Evolutionary conservation across 225 moss, liverwort and hornwort genomes (phyloP).

Genomic region (Neckera pumila): DNA sequence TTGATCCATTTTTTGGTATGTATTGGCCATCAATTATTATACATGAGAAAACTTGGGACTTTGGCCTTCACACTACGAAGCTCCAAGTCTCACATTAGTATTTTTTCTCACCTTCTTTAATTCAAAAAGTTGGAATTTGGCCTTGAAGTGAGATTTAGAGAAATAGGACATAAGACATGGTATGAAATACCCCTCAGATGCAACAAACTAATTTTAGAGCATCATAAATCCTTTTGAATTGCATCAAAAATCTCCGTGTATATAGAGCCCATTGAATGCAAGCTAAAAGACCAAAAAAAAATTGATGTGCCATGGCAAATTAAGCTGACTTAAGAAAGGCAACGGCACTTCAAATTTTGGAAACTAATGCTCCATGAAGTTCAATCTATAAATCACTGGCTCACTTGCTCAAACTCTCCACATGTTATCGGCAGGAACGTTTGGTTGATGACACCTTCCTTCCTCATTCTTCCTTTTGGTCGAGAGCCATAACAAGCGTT

Average conservation of each 20-base stretch:
- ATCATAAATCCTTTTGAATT: not conserved
- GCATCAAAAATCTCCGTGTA: not conserved
- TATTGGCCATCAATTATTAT: not conserved
- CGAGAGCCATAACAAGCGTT: too few relatives aligned
- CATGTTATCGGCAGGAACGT: not conserved
- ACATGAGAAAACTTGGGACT: not conserved
- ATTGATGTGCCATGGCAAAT: too few relatives aligned
- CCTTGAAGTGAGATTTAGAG: not conserved
- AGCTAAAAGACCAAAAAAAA: not conserved
- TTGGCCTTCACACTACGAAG: not conserved
- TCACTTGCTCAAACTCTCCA: not conserved
- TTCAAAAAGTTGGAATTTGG: too few relatives aligned
- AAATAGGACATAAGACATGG: fast-evolving
- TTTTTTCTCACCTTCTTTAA: not conserved
- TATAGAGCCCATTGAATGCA: not conserved
- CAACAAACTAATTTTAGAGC: not conserved
- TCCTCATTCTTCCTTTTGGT: not conserved
- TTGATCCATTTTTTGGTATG: not conserved
- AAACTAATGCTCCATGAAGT: not conserved
- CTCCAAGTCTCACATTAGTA: not conserved
- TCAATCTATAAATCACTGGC: not conserved
- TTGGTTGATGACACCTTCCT: not conserved
- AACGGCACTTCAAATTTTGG: not conserved
- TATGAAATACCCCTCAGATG: not conserved
- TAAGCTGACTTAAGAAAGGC: not conserved